Evolutionary conservation across 352 stramenopile species (phyloP).

Genomic region (Saprolegnia diclina): DNA sequence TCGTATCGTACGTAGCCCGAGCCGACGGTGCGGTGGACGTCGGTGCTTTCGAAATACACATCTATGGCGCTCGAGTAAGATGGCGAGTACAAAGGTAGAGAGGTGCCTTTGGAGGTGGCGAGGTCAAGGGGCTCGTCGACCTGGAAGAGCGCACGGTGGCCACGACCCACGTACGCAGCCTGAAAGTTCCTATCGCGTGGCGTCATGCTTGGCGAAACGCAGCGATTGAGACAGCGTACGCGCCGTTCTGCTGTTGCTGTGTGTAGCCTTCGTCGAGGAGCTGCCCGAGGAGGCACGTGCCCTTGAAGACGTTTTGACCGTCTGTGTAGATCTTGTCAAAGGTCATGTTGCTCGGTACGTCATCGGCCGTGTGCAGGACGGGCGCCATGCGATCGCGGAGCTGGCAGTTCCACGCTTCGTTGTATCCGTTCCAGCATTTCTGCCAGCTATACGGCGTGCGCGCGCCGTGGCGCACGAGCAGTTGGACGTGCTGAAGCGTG

Average conservation of each 20-base stretch:
- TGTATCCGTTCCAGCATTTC: constrained; percentile 25
- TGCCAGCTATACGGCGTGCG: constrained; percentile 15
- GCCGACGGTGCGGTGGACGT: constrained; percentile 21
- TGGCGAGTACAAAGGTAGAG: not conserved
- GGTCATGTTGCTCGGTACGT: not conserved
- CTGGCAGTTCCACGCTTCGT: constrained; percentile 24
- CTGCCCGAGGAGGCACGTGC: constrained; percentile 22
- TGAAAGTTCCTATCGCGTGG: constrained; percentile 3
- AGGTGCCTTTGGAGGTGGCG: constrained; percentile 12
- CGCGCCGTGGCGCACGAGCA: constrained; percentile 24
- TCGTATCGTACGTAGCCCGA: constrained; percentile 7
- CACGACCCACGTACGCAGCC: constrained; percentile 11
- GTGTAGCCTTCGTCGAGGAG: constrained; percentile 25
- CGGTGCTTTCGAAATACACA: constrained; percentile 26
- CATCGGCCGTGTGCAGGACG: constrained; percentile 13
- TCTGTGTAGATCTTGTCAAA: constrained; percentile 24
- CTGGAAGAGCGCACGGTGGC: constrained; percentile 9
- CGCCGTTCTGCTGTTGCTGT: constrained; percentile 18
- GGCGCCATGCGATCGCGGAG: constrained; percentile 16
- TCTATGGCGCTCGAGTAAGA: not conserved
- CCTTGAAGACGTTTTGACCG: constrained; percentile 20
- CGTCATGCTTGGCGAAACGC: not conserved
- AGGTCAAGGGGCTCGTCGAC: constrained; percentile 8
- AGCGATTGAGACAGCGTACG: not conserved
- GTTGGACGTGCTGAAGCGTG: constrained; percentile 19